These are phyloP conservation scores for Kwoniella dendrophila DNA, from an alignment of 768 basidiomycete genomes.

Conservation along the genomic window DNA sequence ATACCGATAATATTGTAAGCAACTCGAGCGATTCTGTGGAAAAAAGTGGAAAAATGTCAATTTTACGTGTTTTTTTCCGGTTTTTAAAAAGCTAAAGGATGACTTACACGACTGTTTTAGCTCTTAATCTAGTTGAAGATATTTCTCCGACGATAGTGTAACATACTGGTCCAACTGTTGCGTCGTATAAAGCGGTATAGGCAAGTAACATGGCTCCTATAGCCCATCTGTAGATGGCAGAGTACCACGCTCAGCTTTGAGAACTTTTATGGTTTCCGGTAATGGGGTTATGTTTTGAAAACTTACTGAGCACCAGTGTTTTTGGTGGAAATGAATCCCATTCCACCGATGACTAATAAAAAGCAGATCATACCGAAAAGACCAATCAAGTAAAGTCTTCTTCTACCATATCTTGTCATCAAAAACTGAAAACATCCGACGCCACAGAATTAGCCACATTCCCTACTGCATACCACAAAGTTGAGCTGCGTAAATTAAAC, in stretches of 20 bases:
- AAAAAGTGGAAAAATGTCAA: no score
- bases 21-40: conserved; percentile 21
- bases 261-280: no score
- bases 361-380: conserved; percentile 45
- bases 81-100: conserved; percentile 26
- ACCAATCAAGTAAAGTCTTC: conserved; percentile 56
- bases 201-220: conserved; percentile 53
- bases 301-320: conserved; percentile 27
- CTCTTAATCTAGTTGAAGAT: conserved; percentile 52
- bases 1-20: conserved; percentile 38
- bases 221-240: conserved; percentile 44
- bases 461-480: no score
- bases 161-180: conserved; percentile 51
- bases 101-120: conserved; percentile 51
- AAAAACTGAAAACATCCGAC: conserved; percentile 28
- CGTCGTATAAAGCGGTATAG: conserved; percentile 48
- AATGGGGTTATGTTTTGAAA: conserved; percentile 12
- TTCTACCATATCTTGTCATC: conserved; percentile 52
- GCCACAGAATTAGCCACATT: no score
- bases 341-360: conserved; percentile 54
- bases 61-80: not conserved
- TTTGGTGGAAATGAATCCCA: conserved; percentile 40
- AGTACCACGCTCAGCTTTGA: no score
- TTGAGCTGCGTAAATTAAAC: conserved; percentile 13
- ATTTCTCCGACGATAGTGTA: conserved; percentile 54